phyloP scores from a whole-genome alignment of 2,329 filamentous ascomycete genomes.

The Alternaria brassicicola region DNA sequence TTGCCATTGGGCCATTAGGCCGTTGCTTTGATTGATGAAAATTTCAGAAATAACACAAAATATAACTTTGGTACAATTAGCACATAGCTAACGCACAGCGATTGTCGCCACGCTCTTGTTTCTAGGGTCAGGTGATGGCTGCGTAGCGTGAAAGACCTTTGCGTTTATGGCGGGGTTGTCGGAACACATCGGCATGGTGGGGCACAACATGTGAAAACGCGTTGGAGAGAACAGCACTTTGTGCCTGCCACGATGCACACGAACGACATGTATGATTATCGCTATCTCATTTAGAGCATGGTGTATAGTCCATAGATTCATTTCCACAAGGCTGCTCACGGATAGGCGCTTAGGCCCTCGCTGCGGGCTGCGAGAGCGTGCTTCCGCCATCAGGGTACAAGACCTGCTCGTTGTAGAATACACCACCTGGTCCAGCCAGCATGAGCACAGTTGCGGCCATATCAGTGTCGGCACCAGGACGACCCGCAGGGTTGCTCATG shows the following conservation, averaged over 20 bases:
- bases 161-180: conserved; percentile 6
- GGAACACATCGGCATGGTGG: conserved; percentile 9
- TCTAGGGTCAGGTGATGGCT: no score
- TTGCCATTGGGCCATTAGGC: conserved; percentile 60
- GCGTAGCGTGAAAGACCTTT: conserved; percentile 12
- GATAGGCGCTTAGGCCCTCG: conserved; percentile 54
- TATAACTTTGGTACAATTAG: no score
- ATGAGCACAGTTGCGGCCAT: conserved; percentile 52
- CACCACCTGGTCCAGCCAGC: conserved; percentile 57
- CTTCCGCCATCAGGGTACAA: conserved; percentile 57
- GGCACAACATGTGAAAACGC: not conserved
- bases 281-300: not conserved
- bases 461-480: conserved; percentile 50
- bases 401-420: conserved; percentile 62
- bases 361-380: conserved; percentile 17
- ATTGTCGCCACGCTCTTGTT: no score
- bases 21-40: conserved; percentile 7
- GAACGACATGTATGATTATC: not conserved
- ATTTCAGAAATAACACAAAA: no score
- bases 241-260: not conserved
- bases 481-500: conserved; percentile 53
- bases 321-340: conserved; percentile 43
- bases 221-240: not conserved
- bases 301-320: not conserved
- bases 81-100: no score